Conservation (phyloP, 2,329 filamentous ascomycete genomes). For the Verticillium tricorpus region DNA sequence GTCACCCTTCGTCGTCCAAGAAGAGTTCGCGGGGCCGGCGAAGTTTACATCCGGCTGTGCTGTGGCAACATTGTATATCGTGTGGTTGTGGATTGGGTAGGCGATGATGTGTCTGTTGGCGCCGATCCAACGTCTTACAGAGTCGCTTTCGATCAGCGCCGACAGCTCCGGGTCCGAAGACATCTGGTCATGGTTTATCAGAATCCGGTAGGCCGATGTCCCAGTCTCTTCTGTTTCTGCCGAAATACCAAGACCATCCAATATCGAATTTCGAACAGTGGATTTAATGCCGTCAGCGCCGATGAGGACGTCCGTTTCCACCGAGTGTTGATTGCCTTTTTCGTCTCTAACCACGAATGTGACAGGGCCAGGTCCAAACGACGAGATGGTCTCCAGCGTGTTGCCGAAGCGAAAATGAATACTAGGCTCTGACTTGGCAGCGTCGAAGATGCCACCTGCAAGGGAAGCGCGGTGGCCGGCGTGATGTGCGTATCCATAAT, state of each 20-base stretch:
- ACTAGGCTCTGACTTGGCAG: constrained; percentile 55
- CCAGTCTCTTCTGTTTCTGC: constrained; percentile 41
- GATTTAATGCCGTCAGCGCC: constrained; percentile 53
- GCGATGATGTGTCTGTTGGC: constrained; percentile 63
- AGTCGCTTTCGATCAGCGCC: constrained; percentile 50
- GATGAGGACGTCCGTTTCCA: constrained; percentile 45
- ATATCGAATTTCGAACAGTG: constrained; percentile 42
- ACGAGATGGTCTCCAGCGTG: constrained; percentile 48
- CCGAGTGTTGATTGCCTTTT: constrained; percentile 42
- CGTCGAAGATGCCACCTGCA: constrained; percentile 63
- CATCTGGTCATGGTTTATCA: constrained; percentile 54
- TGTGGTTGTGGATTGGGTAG: constrained; percentile 58
- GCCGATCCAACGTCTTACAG: constrained; percentile 62
- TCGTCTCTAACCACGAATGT: constrained; percentile 55
- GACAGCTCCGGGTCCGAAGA: constrained; percentile 61
- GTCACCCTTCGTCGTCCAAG: constrained; percentile 59
- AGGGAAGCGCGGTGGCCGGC: constrained; percentile 72
- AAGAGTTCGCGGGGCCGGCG: constrained; percentile 40
- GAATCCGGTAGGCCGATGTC: constrained; percentile 50
- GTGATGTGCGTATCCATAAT: constrained; percentile 73
- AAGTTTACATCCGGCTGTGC: constrained; percentile 58
- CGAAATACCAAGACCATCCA: constrained; percentile 43
- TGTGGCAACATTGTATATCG: constrained; percentile 63
- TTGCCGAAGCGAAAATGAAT: constrained; percentile 67
- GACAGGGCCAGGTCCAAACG: constrained; percentile 53